Base-by-base conservation (phyloP, 306 rosid species). In the Cucurbita argyrosperma region DNA sequence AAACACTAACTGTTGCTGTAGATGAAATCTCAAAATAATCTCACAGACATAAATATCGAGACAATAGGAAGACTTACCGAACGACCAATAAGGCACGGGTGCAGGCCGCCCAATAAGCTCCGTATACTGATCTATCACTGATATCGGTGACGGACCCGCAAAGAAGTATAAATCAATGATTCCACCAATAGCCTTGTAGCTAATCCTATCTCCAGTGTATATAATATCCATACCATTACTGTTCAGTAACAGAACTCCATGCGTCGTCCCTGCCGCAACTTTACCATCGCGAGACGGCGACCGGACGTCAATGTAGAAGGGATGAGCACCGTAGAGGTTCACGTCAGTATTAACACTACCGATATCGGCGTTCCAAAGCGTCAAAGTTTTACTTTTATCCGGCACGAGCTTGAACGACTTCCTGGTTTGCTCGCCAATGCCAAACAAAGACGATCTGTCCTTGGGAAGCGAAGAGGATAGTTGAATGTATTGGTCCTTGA, bases 71-170 rank as follows among this genome's bases (percentile, higher is more conserved):
- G 49, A 46, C 87, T 80, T 86, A 93, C 98, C 98, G 45, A 93
- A 92, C 43, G 96, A 90, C 98, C 96, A 92, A 40, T 88, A 92
- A 10, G 93, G 96, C 93, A 92, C 84, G 0, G 90, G 96, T 49
- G 89, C 78, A 64, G 96, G 98, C 53, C 93, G 87, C 10, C 98
- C 98, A 71, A 90, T 81, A 71, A 92, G 76, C 79, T 85, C 80
- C 5, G 96, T 92, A 47, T 88, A 90, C 82, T 92, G 98, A 6
- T 90, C 90, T 78, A 87, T 72, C 64, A 90, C 96, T 78, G 80
- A 46, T 18, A 82, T 87, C 2, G 96, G 96, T 3, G 89, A 79
- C 0, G 96, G 85, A 43, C 98, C 98, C 0, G 89, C 82, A 14
- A 92, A 92, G 4, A 92, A 80, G 55, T 84, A 88, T 72, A 90